Evolutionary conservation across 2,329 filamentous ascomycete species (phyloP), one percentile per base, ranked within the genome.

Genomic region (Ramularia endophylla): DNA sequence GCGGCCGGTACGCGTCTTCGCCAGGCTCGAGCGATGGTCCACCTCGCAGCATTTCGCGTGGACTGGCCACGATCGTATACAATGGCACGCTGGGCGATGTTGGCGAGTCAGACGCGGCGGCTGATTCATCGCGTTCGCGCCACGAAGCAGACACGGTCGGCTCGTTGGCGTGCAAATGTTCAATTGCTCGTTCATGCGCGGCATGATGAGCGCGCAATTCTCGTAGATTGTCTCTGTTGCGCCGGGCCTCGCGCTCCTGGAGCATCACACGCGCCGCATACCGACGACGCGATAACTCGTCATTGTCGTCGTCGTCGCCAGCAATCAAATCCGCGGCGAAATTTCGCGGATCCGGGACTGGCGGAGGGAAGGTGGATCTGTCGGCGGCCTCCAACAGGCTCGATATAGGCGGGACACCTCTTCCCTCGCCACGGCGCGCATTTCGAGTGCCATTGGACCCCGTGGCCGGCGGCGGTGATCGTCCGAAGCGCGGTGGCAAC

Each of bases 361-460:
- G 51, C 18, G 48, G 51, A 25, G 44, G 46, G 5, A 34, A 42
- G 11, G 36, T 33, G 12, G 37, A 30, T 16, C 52, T 45, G 41
- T 58, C 49, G 18, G 52, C 51, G 13, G 54, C 43, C 45, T 60
- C 57, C 15, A 61, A 48, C 30, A 61, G 43, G 8, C 43, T 58
- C 9, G 55, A 52, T 22, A 61, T 51, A 5, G 57, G 50, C 9
- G 58, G 57, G 8, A 61, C 53, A 25, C 55, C 52, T 33, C 47
- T 38, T 22, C 37, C 43, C 25, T 45, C 44, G 27, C 41, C 50
- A 22, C 55, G 52, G 8, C 50, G 36, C n/a, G 44, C 12, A 17
- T 54, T 46, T 42, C 47, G 50, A 32, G 45, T 13, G 30, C 33
- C 48, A 36, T 41, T 46, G 31, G 44, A 48, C 29, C 43, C 48